Percentiles rank a stretch among this genome's conserved stretches.
These are phyloP conservation scores for Penicillium hesseltinei DNA, from an alignment of 2,329 filamentous ascomycete species.

Conservation along the genomic window DNA sequence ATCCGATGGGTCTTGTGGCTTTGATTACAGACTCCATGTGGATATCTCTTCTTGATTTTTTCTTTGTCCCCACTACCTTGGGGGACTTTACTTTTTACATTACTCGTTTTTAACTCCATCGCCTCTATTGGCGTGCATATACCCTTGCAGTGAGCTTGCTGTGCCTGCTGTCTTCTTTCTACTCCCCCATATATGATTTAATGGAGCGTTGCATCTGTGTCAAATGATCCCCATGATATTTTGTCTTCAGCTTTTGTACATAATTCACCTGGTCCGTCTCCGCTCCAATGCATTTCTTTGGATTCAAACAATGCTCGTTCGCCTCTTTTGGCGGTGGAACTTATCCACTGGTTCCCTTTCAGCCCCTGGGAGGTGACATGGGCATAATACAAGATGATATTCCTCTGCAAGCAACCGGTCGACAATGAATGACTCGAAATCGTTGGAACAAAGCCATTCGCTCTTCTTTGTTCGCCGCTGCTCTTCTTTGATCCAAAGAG, in stretches of 20 bases:
- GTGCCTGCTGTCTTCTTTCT: neutral
- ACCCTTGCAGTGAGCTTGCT: slow-evolving; percentile 9
- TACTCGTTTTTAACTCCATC: slow-evolving; percentile 2
- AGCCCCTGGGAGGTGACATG: neutral
- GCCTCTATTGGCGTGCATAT: slow-evolving; percentile 16
- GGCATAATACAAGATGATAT: neutral
- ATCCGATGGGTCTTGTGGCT: slow-evolving; percentile 85
- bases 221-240: neutral
- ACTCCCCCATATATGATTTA: slow-evolving; percentile 4
- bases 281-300: neutral
- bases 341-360: neutral
- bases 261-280: neutral
- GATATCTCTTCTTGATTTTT: neutral
- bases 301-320: neutral
- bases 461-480: neutral
- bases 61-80: neutral
- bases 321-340: neutral
- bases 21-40: slow-evolving; percentile 37
- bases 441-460: neutral
- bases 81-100: neutral
- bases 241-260: neutral
- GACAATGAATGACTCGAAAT: neutral
- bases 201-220: slow-evolving; percentile 1
- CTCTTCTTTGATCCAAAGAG: neutral
- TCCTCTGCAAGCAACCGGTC: neutral